These are phyloP conservation scores for Herpetomonas samuelpessoai DNA, from an alignment of 208 protist genomes.

Conservation along the genomic window DNA sequence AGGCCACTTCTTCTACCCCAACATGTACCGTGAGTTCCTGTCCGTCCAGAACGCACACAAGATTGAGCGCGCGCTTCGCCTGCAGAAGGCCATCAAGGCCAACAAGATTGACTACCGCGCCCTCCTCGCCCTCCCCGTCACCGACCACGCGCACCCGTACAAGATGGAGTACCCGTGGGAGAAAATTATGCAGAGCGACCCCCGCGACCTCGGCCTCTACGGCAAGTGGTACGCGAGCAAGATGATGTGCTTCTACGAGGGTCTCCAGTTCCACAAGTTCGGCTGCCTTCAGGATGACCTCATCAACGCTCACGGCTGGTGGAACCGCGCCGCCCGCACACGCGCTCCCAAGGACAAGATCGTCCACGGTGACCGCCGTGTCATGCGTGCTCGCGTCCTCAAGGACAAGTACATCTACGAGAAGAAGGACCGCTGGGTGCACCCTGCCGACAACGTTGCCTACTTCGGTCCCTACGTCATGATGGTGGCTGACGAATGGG, in stretches of 20 bases:
- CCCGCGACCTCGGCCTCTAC: constrained; percentile 73
- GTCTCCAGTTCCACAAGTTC: constrained; percentile 86
- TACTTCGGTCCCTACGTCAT: constrained; percentile 91
- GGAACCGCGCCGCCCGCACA: constrained; percentile 85
- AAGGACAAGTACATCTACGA: constrained; percentile 93
- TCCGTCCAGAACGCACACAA: constrained; percentile 89
- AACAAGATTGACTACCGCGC: constrained; percentile 92
- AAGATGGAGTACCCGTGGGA: constrained; percentile 93
- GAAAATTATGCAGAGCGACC: constrained; percentile 83
- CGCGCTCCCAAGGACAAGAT: constrained; percentile 87
- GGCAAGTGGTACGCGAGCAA: constrained; percentile 90
- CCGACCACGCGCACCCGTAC: constrained; percentile 91
- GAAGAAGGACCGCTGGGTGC: constrained; percentile 87
- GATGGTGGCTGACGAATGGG: constrained; percentile 92
- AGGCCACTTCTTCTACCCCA: constrained; percentile 90
- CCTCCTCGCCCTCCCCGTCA: constrained; percentile 87
- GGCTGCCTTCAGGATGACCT: constrained; percentile 90
- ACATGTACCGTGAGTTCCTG: constrained; percentile 89
- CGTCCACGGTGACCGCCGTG: constrained; percentile 82
- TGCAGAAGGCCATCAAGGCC: constrained; percentile 90
- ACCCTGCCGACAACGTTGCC: constrained; percentile 88
- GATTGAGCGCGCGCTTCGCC: constrained; percentile 80
- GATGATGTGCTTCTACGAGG: constrained; percentile 91
- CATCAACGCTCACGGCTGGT: constrained; percentile 89
- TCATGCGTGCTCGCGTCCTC: constrained; percentile 82